Conservation (phyloP, 177 flowering plant genomes). For the Vitis hybrid region DNA sequence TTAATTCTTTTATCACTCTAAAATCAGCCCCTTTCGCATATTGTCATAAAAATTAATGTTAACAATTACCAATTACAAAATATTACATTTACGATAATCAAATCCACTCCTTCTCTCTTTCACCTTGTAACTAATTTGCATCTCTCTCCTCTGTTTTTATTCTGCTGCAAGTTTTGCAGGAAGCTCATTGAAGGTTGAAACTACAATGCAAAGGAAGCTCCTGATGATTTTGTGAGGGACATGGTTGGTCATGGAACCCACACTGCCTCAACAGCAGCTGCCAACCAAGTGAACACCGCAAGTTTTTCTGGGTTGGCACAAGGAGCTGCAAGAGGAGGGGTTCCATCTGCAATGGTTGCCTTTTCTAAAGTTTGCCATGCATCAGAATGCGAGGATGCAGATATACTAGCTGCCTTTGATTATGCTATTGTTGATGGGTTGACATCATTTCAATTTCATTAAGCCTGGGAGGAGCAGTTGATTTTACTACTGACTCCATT, state of each 20-base stretch:
- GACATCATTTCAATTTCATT: conserved; percentile 1
- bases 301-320: conserved; percentile 26
- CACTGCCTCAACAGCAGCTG: conserved; percentile 34
- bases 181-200: conserved; percentile 32
- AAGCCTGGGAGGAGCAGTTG: too few relatives aligned
- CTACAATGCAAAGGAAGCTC: background rate
- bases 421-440: conserved; percentile 25
- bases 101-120: too few relatives aligned
- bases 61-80: too few relatives aligned
- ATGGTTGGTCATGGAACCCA: conserved; percentile 38
- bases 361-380: conserved; percentile 25
- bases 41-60: too few relatives aligned
- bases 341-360: conserved; percentile 39
- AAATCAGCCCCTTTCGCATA: too few relatives aligned
- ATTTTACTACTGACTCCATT: background rate
- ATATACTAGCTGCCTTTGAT: conserved; percentile 18
- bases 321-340: conserved; percentile 40
- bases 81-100: too few relatives aligned
- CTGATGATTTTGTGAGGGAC: conserved; percentile 19
- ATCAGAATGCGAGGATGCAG: background rate
- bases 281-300: conserved; percentile 17
- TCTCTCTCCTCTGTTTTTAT: too few relatives aligned
- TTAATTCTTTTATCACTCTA: too few relatives aligned
- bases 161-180: conserved; percentile 9
- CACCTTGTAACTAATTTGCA: too few relatives aligned